Percentiles rank a stretch among this genome's conserved stretches.
Evolutionary conservation across 352 stramenopile species (phyloP).

Genomic region (Aphanomyces cochlioides): DNA sequence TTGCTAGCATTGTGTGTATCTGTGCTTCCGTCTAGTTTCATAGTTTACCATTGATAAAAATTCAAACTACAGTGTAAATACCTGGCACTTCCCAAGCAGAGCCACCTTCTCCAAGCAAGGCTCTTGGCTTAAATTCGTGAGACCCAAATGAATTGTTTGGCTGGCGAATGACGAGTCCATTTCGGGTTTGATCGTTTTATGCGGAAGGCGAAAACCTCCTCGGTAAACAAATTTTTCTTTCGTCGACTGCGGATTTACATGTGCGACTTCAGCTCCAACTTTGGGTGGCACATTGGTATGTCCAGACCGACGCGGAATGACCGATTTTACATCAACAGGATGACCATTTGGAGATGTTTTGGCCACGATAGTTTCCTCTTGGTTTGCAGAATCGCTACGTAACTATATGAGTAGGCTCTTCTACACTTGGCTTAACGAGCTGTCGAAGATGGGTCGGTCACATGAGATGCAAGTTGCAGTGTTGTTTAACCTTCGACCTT

Average conservation of each 20-base stretch:
- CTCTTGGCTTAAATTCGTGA: not conserved
- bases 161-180: not conserved
- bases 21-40: too few relatives aligned
- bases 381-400: not conserved
- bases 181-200: not conserved
- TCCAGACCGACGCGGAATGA: constrained; percentile 21
- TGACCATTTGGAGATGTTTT: not conserved
- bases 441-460: constrained; percentile 22
- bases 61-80: not conserved
- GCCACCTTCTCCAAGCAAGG: constrained; percentile 23
- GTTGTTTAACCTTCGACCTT: not conserved
- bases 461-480: constrained; percentile 29
- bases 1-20: not conserved
- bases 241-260: constrained; percentile 5
- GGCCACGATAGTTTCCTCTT: constrained; percentile 5
- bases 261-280: not conserved
- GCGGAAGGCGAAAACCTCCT: constrained; percentile 21
- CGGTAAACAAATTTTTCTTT: constrained; percentile 25
- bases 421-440: not conserved
- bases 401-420: not conserved
- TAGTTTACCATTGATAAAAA: too few relatives aligned
- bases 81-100: constrained; percentile 1
- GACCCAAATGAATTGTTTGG: not conserved
- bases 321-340: constrained; percentile 9
- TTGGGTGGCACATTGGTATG: constrained; percentile 10